phyloP scores from a whole-genome alignment of 2,329 filamentous ascomycete species.

The Tolypocladium tropicale region DNA sequence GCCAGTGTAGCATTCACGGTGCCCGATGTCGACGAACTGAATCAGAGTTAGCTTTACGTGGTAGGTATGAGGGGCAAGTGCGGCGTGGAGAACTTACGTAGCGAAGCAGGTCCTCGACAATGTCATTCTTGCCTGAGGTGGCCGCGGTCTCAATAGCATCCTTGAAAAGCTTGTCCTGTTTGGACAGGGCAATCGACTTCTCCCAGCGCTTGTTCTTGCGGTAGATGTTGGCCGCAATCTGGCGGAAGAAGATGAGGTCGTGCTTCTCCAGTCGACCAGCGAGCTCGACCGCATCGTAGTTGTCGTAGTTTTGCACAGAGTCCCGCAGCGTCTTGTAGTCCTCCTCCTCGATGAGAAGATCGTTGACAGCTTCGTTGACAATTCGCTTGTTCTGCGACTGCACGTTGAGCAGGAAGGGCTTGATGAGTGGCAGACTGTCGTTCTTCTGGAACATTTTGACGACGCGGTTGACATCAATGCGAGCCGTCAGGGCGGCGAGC shows the following conservation, averaged over 20 bases:
- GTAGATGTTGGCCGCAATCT: constrained; percentile 97
- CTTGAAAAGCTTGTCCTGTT: constrained; percentile 99
- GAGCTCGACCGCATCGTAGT: constrained; percentile 91
- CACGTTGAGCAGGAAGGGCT: constrained; percentile 95
- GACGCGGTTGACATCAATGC: constrained; percentile 97
- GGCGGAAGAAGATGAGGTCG: constrained; percentile 96
- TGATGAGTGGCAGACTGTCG: constrained; percentile 95
- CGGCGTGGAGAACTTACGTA: constrained; percentile 63
- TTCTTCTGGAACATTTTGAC: constrained; percentile 98
- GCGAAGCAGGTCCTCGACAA: constrained; percentile 89
- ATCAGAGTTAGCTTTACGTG: background rate
- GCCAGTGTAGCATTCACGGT: constrained; percentile 98
- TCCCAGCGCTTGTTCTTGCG: constrained; percentile 99
- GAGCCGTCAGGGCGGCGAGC: constrained; percentile 79
- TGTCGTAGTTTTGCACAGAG: constrained; percentile 97
- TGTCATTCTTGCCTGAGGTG: constrained; percentile 78
- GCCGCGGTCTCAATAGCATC: constrained; percentile 97
- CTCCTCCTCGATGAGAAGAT: constrained; percentile 94
- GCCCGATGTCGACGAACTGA: constrained; percentile 97
- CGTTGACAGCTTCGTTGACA: constrained; percentile 97
- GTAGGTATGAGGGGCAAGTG: too few relatives aligned
- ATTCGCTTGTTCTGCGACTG: constrained; percentile 96
- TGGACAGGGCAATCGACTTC: constrained; percentile 93
- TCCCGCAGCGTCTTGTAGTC: constrained; percentile 98
- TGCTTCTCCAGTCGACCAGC: constrained; percentile 92